phyloP scores from a whole-genome alignment of 192 early-diverging fungal genomes.

The Gigaspora rosea region DNA sequence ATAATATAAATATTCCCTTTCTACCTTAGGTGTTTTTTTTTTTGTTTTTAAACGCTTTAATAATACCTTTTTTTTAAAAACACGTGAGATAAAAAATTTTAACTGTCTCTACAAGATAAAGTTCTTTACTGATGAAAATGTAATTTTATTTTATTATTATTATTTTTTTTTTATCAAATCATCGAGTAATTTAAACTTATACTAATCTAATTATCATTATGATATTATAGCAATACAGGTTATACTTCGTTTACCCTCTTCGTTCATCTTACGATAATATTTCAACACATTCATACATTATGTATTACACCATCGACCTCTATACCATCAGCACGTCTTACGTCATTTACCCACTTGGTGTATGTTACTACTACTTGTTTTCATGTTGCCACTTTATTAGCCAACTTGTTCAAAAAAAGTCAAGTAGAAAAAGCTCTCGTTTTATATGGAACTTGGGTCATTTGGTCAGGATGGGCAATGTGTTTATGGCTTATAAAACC shows the following conservation, averaged over 20 bases:
- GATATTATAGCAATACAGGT: conserved; percentile 37
- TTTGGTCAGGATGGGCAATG: conserved; percentile 58
- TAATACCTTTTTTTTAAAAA: too few relatives aligned
- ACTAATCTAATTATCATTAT: neutral
- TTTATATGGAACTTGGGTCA: conserved; percentile 60
- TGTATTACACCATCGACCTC: conserved; percentile 34
- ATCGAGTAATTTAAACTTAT: neutral
- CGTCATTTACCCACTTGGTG: conserved; percentile 49
- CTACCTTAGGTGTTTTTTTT: too few relatives aligned
- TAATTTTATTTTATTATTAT: too few relatives aligned
- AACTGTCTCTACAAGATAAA: too few relatives aligned
- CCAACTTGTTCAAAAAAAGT: conserved; percentile 45
- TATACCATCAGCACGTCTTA: conserved; percentile 12
- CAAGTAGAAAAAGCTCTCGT: conserved; percentile 52
- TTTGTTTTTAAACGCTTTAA: too few relatives aligned
- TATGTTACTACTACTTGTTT: conserved; percentile 48
- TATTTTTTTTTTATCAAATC: too few relatives aligned
- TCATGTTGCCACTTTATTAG: conserved; percentile 47
- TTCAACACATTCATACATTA: conserved; percentile 42
- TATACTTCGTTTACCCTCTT: conserved; percentile 45
- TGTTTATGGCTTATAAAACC: conserved; percentile 44
- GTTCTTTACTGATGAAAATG: too few relatives aligned
- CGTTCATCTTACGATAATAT: conserved; percentile 40
- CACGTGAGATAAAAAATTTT: too few relatives aligned
- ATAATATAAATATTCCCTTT: too few relatives aligned